phyloP scores from a whole-genome alignment of 257 asterid genomes.

The Plantago ovata region DNA sequence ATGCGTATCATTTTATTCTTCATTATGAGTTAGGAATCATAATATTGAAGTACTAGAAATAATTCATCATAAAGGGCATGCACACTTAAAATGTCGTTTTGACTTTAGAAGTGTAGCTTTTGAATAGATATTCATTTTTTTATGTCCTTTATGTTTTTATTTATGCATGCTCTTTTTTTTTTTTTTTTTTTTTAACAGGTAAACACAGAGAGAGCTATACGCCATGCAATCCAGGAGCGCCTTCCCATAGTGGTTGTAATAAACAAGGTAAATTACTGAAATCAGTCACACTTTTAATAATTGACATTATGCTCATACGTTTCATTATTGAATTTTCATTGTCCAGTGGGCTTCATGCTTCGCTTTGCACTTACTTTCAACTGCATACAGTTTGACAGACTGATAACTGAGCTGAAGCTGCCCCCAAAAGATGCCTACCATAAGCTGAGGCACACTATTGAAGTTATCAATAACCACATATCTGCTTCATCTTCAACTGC shows the following conservation, averaged over 20 bases:
- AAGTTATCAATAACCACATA: slow-evolving; percentile 76
- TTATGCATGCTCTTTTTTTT: background rate
- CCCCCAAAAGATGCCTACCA: slow-evolving; percentile 99
- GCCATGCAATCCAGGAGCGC: slow-evolving; percentile 87
- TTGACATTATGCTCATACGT: slow-evolving; percentile 4
- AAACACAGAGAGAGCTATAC: slow-evolving; percentile 89
- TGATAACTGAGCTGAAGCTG: slow-evolving; percentile 88
- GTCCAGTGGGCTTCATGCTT: slow-evolving; percentile 1
- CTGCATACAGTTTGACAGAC: slow-evolving; percentile 65
- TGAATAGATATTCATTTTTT: background rate
- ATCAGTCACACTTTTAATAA: slow-evolving; percentile 7
- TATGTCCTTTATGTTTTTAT: background rate
- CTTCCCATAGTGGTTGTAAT: slow-evolving; percentile 82
- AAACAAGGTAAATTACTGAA: slow-evolving; percentile 61
- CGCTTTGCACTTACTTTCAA: slow-evolving; percentile 17
- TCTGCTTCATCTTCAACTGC: slow-evolving; percentile 88
- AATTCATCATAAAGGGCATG: too few relatives aligned
- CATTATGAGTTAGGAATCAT: too few relatives aligned
- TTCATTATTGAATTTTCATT: slow-evolving; percentile 1
- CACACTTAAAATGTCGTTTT: background rate
- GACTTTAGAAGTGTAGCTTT: background rate
- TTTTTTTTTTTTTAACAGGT: slow-evolving; percentile 43
- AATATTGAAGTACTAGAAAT: too few relatives aligned
- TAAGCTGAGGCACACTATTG: slow-evolving; percentile 83
- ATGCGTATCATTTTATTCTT: too few relatives aligned